A percentile compares a stretch with the other conserved stretches of the same genome.
Evolutionary conservation across 108 stramenopile genomes (phyloP).

Genomic region (Nitzschia palea): DNA sequence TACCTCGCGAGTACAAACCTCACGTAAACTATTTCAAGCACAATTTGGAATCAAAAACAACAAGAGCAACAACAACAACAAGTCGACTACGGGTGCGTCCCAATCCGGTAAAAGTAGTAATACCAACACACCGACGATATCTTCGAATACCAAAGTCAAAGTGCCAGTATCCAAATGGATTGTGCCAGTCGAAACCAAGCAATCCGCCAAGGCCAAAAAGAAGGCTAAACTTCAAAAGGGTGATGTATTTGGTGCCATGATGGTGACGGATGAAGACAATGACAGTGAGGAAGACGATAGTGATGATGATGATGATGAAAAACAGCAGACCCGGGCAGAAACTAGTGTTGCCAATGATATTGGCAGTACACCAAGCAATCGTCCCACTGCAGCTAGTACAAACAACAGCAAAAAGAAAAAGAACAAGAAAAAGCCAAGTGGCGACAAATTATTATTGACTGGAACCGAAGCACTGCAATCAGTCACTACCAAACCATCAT

Average conservation of each 20-base stretch:
- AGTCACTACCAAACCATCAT: background rate
- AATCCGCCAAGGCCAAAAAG: conserved; percentile 27
- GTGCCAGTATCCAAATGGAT: conserved; percentile 22
- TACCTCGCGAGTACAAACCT: conserved; percentile 49
- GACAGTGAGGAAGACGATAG: conserved; percentile 6
- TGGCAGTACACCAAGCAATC: background rate
- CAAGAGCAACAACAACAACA: conserved; percentile 13
- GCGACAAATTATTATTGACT: background rate
- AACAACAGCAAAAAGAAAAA: conserved; percentile 11
- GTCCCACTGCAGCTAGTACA: background rate
- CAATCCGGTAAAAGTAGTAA: conserved; percentile 3
- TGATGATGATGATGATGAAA: conserved; percentile 17
- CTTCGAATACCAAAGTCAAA: conserved; percentile 25
- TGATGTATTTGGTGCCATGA: conserved; percentile 88
- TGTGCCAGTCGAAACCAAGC: conserved; percentile 18
- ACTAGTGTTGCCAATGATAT: background rate
- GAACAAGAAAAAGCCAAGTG: conserved; percentile 10
- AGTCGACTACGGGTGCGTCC: conserved; percentile 10
- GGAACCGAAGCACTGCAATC: conserved; percentile 11
- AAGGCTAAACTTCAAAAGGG: conserved; percentile 20
- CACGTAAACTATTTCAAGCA: conserved; percentile 31
- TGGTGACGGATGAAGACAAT: conserved; percentile 70
- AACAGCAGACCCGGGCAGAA: background rate
- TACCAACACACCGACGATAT: conserved; percentile 13
- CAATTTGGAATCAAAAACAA: conserved; percentile 15